A percentile compares a stretch with the other conserved stretches of the same genome.
Evolutionary conservation across 2,329 filamentous ascomycete genomes (phyloP).

Genomic region (Elsinoe batatas): DNA sequence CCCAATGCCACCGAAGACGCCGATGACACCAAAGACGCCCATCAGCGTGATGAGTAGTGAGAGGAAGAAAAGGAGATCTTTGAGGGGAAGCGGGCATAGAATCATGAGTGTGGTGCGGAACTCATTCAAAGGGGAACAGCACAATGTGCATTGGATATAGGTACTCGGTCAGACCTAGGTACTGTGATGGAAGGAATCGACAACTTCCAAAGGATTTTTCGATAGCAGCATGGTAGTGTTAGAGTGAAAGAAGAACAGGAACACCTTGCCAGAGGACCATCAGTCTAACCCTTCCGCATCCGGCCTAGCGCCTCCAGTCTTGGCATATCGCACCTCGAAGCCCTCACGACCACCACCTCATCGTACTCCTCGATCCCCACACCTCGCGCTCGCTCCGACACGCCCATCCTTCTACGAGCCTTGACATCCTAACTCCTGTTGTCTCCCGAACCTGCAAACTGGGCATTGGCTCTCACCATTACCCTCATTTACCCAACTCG

Average conservation of each 20-base stretch:
- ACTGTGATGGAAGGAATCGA: no score
- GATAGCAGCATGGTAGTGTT: no score
- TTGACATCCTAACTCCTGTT: not conserved
- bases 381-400: not conserved
- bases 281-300: not conserved
- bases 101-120: not conserved
- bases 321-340: slow-evolving; percentile 5
- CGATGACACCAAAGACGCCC: not conserved
- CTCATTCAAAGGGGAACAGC: not conserved
- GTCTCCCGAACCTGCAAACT: not conserved
- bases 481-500: no score
- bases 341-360: not conserved
- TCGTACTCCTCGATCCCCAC: not conserved
- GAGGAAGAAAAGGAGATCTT: slow-evolving; percentile 16
- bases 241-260: no score
- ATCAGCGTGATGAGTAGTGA: not conserved
- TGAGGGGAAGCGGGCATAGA: not conserved
- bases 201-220: no score
- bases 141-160: not conserved
- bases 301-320: slow-evolving; percentile 1
- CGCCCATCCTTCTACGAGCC: not conserved
- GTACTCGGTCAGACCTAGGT: not conserved
- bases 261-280: no score
- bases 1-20: not conserved
- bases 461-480: no score